Evolutionary conservation across 352 stramenopile genomes (phyloP).

Genomic region (Peronospora destructor): DNA sequence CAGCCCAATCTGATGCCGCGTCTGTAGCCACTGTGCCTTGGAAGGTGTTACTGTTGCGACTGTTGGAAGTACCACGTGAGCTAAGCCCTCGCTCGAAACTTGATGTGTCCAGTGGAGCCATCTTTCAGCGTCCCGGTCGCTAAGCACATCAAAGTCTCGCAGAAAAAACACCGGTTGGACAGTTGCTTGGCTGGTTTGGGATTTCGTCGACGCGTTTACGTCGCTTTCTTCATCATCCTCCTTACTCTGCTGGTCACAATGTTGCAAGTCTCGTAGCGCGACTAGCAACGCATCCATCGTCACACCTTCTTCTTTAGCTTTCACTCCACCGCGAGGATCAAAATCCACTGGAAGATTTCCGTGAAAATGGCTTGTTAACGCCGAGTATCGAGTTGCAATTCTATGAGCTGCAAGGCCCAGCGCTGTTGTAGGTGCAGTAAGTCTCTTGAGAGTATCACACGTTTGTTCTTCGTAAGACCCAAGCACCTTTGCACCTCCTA

Average conservation of each 20-base stretch:
- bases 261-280: slow-evolving; percentile 17
- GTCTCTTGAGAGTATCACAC: slow-evolving; percentile 22
- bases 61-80: slow-evolving; percentile 54
- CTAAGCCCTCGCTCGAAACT: slow-evolving; percentile 37
- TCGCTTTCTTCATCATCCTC: background rate
- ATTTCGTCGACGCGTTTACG: background rate
- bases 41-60: slow-evolving; percentile 36
- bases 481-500: slow-evolving; percentile 22
- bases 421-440: slow-evolving; percentile 23
- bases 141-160: slow-evolving; percentile 43
- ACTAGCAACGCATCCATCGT: slow-evolving; percentile 26
- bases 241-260: slow-evolving; percentile 1
- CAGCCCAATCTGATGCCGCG: slow-evolving; percentile 19
- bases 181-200: background rate
- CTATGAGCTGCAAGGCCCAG: slow-evolving; percentile 21
- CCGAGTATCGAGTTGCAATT: slow-evolving; percentile 34
- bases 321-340: slow-evolving; percentile 17
- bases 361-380: slow-evolving; percentile 37
- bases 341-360: slow-evolving; percentile 41
- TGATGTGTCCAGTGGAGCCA: slow-evolving; percentile 51
- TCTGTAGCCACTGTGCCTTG: slow-evolving; percentile 36
- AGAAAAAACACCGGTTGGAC: slow-evolving; percentile 48
- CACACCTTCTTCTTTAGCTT: slow-evolving; percentile 16
- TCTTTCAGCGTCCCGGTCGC: slow-evolving; percentile 22
- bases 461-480: slow-evolving; percentile 38